A percentile compares a stretch with the other conserved stretches of the same genome.
Evolutionary conservation across 148 eudicot species (phyloP).

Genomic region (Arctostaphylos glauca): DNA sequence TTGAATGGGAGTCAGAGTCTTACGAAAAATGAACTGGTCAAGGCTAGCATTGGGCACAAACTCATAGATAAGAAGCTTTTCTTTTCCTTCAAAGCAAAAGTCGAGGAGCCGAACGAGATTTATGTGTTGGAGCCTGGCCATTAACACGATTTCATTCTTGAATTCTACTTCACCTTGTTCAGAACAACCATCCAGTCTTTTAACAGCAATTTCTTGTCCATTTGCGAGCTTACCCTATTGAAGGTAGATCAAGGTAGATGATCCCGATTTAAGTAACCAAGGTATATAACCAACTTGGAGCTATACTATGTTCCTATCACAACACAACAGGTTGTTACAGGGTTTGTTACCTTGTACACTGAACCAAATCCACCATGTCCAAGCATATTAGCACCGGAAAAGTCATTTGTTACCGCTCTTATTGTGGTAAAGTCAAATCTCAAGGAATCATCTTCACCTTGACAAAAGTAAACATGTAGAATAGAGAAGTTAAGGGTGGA

Average conservation of each 20-base stretch:
- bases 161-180: slow-evolving; percentile 36
- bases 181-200: slow-evolving; percentile 24
- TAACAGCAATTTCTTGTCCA: slow-evolving; percentile 32
- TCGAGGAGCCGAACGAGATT: slow-evolving; percentile 28
- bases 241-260: neutral
- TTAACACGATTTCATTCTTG: slow-evolving; percentile 32
- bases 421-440: neutral
- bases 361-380: slow-evolving; percentile 32
- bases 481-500: neutral
- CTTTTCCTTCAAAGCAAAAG: slow-evolving; percentile 15
- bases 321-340: neutral
- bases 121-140: slow-evolving; percentile 34
- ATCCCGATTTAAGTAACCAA: neutral
- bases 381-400: slow-evolving; percentile 11
- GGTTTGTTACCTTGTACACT: slow-evolving; percentile 25
- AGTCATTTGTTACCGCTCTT: slow-evolving; percentile 10
- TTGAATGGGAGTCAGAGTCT: neutral
- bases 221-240: slow-evolving; percentile 26
- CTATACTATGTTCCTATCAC: neutral
- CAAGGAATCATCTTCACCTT: slow-evolving; percentile 13
- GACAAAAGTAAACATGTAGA: neutral
- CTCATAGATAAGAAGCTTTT: slow-evolving; percentile 34
- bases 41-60: slow-evolving; percentile 33
- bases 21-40: slow-evolving; percentile 29
- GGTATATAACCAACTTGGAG: neutral